Evolutionary conservation across 169 alveolate genomes (phyloP).

Genomic region (Toxoplasma gondii): DNA sequence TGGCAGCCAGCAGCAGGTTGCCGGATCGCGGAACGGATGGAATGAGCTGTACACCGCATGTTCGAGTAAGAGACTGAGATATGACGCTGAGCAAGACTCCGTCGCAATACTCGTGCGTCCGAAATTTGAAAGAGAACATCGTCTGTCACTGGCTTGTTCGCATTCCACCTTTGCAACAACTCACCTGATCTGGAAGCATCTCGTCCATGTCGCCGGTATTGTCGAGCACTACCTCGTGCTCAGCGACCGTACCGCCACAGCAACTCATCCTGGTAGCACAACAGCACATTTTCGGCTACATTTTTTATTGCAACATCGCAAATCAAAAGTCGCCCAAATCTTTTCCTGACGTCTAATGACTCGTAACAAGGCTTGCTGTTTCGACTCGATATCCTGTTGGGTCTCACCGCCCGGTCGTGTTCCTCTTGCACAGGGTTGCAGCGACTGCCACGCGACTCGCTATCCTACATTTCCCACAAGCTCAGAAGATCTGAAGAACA

Average conservation of each 20-base stretch:
- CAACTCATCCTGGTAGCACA: not conserved
- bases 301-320: no score
- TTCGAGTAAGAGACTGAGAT: not conserved
- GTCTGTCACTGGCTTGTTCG: not conserved
- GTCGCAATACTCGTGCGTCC: no score
- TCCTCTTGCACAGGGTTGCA: no score
- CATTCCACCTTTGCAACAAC: not conserved
- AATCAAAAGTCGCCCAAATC: no score
- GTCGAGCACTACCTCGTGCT: conserved; percentile 40
- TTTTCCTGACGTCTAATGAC: no score
- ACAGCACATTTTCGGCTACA: not conserved
- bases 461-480: not conserved
- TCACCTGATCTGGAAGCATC: conserved; percentile 2
- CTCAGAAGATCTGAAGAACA: not conserved
- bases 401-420: no score
- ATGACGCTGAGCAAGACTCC: no score
- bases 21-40: conserved; percentile 37
- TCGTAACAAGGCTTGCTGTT: no score
- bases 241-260: conserved; percentile 26
- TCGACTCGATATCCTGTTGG: no score
- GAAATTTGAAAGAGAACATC: not conserved
- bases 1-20: conserved; percentile 27
- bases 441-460: no score
- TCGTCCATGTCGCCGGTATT: not conserved
- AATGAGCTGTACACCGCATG: not conserved